phyloP scores from a whole-genome alignment of 129 eudicot species.

The Flaveria robusta region DNA sequence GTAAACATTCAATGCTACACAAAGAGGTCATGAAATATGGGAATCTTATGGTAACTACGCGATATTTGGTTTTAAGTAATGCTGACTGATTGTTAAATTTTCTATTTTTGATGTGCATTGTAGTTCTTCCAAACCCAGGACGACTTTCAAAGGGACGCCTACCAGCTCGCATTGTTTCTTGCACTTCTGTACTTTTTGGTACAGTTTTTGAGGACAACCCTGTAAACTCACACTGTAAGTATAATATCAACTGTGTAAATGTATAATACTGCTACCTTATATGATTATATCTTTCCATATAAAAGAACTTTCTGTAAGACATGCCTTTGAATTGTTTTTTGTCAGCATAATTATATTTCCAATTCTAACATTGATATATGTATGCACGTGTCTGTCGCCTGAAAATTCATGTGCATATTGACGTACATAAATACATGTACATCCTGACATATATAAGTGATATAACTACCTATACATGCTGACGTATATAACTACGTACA shows the following conservation, averaged over 20 bases:
- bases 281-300: constrained; percentile 12
- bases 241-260: constrained; percentile 21
- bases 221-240: constrained; percentile 42
- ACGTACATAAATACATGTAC: not conserved
- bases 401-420: not conserved
- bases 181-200: constrained; percentile 83
- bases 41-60: not conserved
- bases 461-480: too few relatives aligned
- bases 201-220: constrained; percentile 71
- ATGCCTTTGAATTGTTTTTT: constrained; percentile 3
- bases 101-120: constrained; percentile 8
- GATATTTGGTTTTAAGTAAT: constrained; percentile 13
- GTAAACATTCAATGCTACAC: not conserved
- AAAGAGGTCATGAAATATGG: not conserved
- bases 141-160: constrained; percentile 79
- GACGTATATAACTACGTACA: too few relatives aligned
- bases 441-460: too few relatives aligned
- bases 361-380: not conserved
- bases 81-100: not conserved
- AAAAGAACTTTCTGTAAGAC: constrained; percentile 17
- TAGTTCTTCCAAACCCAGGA: constrained; percentile 93
- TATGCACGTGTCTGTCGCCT: not conserved
- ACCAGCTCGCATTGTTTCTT: constrained; percentile 76
- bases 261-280: constrained; percentile 29
- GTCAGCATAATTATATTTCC: not conserved